Conservation (phyloP, 345 rosid species). For the Murraya koenigii region DNA sequence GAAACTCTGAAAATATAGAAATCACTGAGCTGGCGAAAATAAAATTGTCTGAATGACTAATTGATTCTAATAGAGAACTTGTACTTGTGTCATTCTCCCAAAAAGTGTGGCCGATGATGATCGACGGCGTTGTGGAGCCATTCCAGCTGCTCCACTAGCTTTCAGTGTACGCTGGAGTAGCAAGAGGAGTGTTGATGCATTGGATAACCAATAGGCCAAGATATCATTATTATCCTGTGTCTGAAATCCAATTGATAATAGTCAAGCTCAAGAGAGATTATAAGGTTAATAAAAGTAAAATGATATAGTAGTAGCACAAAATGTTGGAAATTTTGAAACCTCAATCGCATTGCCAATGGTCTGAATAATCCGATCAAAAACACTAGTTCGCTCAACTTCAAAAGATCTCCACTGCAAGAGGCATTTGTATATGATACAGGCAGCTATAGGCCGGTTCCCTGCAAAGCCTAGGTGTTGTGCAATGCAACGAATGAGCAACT, state of each 20-base stretch:
- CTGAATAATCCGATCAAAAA: conserved; percentile 90
- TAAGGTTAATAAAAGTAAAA: background rate
- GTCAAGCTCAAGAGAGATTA: conserved; percentile 17
- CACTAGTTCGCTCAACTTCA: conserved; percentile 91
- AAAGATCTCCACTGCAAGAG: conserved; percentile 95
- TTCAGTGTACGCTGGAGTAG: conserved; percentile 87
- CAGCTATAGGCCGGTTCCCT: conserved; percentile 79
- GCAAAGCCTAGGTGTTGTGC: conserved; percentile 86
- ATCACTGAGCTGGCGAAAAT: conserved; percentile 15
- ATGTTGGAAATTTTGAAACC: conserved; percentile 40
- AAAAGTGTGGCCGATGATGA: conserved; percentile 92
- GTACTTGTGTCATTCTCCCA: conserved; percentile 89
- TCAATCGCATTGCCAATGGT: conserved; percentile 90
- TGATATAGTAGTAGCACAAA: background rate
- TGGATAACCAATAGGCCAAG: conserved; percentile 93
- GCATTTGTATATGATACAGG: conserved; percentile 92
- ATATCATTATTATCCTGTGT: conserved; percentile 82
- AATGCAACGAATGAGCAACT: conserved; percentile 86
- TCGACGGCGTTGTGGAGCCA: conserved; percentile 95
- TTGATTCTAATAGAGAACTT: conserved; percentile 7
- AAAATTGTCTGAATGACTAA: conserved; percentile 4
- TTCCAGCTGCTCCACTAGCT: conserved; percentile 96
- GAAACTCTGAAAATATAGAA: conserved; percentile 62
- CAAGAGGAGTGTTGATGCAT: conserved; percentile 87
- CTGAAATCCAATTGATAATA: conserved; percentile 38